Evolutionary conservation across 768 basidiomycete species (phyloP), one percentile per base, ranked within the genome.

Genomic region (Mycena floridula): DNA sequence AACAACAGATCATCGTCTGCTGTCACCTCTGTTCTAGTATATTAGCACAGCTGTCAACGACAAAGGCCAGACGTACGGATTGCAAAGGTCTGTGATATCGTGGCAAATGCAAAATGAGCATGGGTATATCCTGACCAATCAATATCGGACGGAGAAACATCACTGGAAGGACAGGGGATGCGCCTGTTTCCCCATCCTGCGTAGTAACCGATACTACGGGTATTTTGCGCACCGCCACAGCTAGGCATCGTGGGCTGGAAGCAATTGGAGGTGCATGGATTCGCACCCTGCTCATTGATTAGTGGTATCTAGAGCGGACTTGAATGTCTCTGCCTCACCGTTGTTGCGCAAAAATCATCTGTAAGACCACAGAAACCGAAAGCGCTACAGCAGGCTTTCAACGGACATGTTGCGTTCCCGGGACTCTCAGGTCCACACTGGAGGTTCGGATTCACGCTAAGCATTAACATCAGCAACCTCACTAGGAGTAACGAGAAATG

Each of bases 311-410:
- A n/a, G n/a, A n/a, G n/a, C n/a, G n/a, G n/a, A n/a, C n/a, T n/a
- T n/a, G n/a, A n/a, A n/a, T n/a, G n/a, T n/a, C n/a, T n/a, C n/a
- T 8, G 4, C 41, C 50, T 25, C 32, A 50, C 53, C 20, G 50
- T 39, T 16, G 54, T 49, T 5, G 51, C 35, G 26, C 57, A 58
- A 38, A 56, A 58, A 4, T 58, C 57, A 25, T 42, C 42, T 4
- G 57, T 58, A n/a, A 56, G 20, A 4, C 57, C 57, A 32, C 57
- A 58, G 41, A 51, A 59, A 8, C 57, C 57, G n/a, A 53, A 56
- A 1, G 54, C 52, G 30, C 55, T 55, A 44, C 57, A 59, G 43
- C 57, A 59, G 1, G 49, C 55, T 12, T 55, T 59, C 26, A 59
- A 43, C 12, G 57, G 55, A 30, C 57, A 58, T 1, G 51, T 55